Percentiles rank a stretch among this genome's conserved stretches.
Conservation (phyloP, 768 basidiomycete genomes). For the Udeniomyces megalosporus region DNA sequence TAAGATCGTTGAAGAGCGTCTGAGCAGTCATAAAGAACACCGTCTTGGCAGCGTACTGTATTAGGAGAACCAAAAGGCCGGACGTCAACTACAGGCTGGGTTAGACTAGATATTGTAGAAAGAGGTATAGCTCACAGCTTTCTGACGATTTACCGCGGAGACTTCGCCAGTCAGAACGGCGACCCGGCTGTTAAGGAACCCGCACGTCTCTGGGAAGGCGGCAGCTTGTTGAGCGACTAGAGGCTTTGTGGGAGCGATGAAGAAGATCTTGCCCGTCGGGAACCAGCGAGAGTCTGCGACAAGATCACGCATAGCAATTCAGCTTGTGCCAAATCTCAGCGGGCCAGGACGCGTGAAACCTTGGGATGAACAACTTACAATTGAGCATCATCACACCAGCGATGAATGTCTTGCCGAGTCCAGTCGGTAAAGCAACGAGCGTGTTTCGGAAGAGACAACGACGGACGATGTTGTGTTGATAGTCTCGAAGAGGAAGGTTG, state of each 20-base stretch:
- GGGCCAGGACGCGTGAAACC: neutral
- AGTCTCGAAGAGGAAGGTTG: conserved; percentile 73
- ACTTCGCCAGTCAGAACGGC: conserved; percentile 1
- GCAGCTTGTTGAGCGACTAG: conserved; percentile 88
- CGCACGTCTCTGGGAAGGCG: conserved; percentile 82
- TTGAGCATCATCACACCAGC: conserved; percentile 94
- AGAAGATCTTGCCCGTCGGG: conserved; percentile 45
- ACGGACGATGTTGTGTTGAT: conserved; percentile 84
- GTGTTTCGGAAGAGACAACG: conserved; percentile 79
- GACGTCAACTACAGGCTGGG: neutral
- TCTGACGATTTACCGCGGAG: neutral
- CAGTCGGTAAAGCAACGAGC: conserved; percentile 84
- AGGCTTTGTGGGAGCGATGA: conserved; percentile 91
- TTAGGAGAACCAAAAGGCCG: neutral
- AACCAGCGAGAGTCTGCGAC: conserved; percentile 28
- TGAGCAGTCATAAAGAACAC: conserved; percentile 95
- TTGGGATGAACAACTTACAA: conserved; percentile 39
- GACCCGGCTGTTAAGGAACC: conserved; percentile 40
- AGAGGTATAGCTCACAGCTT: neutral
- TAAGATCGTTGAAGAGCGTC: conserved; percentile 75
- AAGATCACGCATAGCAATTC: neutral
- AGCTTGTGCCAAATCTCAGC: neutral
- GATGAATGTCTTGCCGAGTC: conserved; percentile 93
- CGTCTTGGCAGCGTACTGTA: conserved; percentile 24
- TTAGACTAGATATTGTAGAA: neutral